Conservation (phyloP, 345 rosid species). For the Gossypium mustelinum region DNA sequence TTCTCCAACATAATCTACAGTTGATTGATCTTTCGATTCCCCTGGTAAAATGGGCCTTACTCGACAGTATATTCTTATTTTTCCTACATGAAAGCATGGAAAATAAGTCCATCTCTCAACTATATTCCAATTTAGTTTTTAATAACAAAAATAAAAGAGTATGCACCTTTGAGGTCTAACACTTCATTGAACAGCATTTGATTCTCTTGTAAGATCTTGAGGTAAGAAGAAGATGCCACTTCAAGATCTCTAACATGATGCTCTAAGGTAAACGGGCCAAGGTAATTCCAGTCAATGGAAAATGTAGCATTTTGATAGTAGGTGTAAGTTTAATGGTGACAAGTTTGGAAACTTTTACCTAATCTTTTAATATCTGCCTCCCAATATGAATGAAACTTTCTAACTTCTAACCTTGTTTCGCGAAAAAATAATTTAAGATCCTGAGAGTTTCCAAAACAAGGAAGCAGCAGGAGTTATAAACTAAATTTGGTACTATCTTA, state of each 20-base stretch:
- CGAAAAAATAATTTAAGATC: constrained; percentile 49
- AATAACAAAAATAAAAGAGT: not conserved
- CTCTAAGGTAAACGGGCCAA: constrained; percentile 33
- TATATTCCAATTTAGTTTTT: not conserved
- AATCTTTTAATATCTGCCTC: constrained; percentile 55
- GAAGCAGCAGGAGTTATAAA: not conserved
- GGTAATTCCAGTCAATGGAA: not conserved
- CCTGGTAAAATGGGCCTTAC: constrained; percentile 81
- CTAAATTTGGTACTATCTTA: not conserved
- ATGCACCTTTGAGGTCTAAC: constrained; percentile 87
- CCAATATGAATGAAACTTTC: constrained; percentile 63
- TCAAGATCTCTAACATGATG: constrained; percentile 69
- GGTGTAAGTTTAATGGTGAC: not conserved
- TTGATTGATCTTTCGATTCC: constrained; percentile 52
- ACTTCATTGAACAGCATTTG: constrained; percentile 90
- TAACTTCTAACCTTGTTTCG: constrained; percentile 53
- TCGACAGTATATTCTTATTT: constrained; percentile 81
- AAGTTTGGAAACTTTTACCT: constrained; percentile 35
- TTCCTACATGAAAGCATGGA: constrained; percentile 40
- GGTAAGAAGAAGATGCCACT: constrained; percentile 74
- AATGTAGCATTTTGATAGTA: not conserved
- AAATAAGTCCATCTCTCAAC: not conserved
- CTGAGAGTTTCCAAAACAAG: constrained; percentile 26
- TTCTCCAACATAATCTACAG: constrained; percentile 84
- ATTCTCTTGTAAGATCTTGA: constrained; percentile 79